These are phyloP conservation scores for Micractinium sp. DNA, from an alignment of 139 green algal species.

Conservation along the genomic window DNA sequence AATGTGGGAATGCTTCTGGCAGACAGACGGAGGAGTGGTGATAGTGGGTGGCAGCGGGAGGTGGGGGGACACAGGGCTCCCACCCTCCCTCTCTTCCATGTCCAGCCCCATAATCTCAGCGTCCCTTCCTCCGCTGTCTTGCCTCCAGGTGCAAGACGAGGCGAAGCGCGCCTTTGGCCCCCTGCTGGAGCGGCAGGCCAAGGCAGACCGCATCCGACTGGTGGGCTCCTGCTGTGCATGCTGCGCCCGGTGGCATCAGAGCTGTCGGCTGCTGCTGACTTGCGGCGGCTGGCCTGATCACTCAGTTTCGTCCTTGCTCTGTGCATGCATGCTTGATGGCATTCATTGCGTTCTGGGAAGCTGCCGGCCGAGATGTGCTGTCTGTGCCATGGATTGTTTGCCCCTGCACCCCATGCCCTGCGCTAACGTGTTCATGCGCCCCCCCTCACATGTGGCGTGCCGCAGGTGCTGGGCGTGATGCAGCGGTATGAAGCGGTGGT, in stretches of 20 bases:
- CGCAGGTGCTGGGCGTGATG: slow-evolving; percentile 60
- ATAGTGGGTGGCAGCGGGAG: no score
- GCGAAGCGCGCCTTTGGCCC: slow-evolving; percentile 55
- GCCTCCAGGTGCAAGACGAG: slow-evolving; percentile 45
- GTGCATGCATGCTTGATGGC: no score
- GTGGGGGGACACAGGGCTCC: no score
- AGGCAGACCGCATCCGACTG: slow-evolving; percentile 64
- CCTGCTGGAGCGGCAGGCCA: slow-evolving; percentile 63
- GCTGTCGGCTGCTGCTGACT: not conserved
- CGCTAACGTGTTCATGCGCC: not conserved
- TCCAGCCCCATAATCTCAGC: not conserved
- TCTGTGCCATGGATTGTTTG: not conserved
- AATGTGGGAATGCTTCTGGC: no score
- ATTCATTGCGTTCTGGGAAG: no score
- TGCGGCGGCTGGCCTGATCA: not conserved
- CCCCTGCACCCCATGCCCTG: not conserved
- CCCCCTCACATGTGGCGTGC: not conserved
- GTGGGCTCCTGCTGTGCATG: not conserved
- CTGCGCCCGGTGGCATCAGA: not conserved
- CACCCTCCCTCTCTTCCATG: not conserved
- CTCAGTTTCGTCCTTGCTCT: no score
- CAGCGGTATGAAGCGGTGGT: slow-evolving; percentile 75
- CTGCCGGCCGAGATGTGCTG: not conserved
- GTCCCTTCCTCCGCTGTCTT: not conserved
- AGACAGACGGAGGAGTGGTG: no score